Base-by-base conservation (phyloP, 139 green algal genomes). In the Tetradesmus obliquus region DNA sequence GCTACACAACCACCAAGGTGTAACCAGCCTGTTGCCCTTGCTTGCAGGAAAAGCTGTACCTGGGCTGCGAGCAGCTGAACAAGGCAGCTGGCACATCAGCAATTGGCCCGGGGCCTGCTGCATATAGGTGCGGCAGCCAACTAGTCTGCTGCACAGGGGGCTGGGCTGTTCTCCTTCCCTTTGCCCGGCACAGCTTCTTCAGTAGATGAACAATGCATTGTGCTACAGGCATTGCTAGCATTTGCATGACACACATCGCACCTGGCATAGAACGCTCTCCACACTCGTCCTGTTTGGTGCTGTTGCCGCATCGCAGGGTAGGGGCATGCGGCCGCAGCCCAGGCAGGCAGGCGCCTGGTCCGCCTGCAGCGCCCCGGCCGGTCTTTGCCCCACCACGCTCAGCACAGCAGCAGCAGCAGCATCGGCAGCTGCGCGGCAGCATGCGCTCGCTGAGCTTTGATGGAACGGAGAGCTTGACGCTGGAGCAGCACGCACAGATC, bases 31-130 rank as follows among this genome's bases (percentile, higher is more conserved):
- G 1, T 10, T 72, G 60, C 13, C 13, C 13, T 69, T 5, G 62
- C 45, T 10, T 24, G 24, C 57, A 88, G 84, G 84, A 32, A 2
- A 88, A 88, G 84, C n/a, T 88, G 84, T 79, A 88, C 57, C 7
- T 88, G n/a, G 84, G 84, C 24, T 76, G 8, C 24, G 84, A 88
- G n/a, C 20, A 79, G 57, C 55, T 88, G 5, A 79, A 79, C 84
- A 88, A 12, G 45, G 62, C 84, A 79, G 84, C 57, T 17, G 74
- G 13, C 74, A 82, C 74, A 82, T 54, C 74, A 82, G 57, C 84
- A 55, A 20, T 22, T 15, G 32, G 84, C 7, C 84, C 84, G 32
- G 84, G 84, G 15, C 66, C 66, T 76, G 66, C 66, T 3, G 45
- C 57, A 9, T 88, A 88, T 24, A 88, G 83, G 83, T 88, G 19